A percentile compares a stretch with the other conserved stretches of the same genome.
Evolutionary conservation across 2,329 filamentous ascomycete species (phyloP).

Genomic region (Mycosphaerella sp.): DNA sequence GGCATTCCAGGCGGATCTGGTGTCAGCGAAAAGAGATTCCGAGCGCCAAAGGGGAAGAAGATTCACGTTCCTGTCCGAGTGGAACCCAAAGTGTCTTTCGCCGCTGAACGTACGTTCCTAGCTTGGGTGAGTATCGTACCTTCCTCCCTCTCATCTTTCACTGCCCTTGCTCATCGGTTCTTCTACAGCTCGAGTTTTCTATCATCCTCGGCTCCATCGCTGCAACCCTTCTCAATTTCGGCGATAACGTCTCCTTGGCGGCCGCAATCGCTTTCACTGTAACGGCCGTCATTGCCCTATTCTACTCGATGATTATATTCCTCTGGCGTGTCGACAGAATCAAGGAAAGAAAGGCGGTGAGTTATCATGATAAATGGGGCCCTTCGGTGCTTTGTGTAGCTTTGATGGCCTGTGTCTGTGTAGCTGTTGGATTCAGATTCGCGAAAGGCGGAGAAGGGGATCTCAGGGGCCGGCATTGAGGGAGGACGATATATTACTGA

Average conservation of each 20-base stretch:
- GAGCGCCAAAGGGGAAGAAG: constrained; percentile 72
- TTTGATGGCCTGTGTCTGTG: constrained; percentile 63
- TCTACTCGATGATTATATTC: constrained; percentile 79
- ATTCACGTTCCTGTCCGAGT: constrained; percentile 95
- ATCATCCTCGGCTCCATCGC: constrained; percentile 90
- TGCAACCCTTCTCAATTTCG: constrained; percentile 76
- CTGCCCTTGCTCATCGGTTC: not conserved
- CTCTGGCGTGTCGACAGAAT: constrained; percentile 84
- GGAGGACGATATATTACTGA: not conserved
- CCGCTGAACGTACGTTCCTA: constrained; percentile 90
- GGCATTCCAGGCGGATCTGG: constrained; percentile 39
- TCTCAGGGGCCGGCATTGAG: constrained; percentile 25
- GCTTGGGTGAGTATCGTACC: constrained; percentile 62
- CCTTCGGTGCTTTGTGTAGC: constrained; percentile 69
- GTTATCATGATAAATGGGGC: constrained; percentile 86
- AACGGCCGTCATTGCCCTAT: constrained; percentile 68
- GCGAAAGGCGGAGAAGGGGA: constrained; percentile 47
- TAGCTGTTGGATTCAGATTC: constrained; percentile 79
- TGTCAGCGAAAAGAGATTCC: constrained; percentile 48
- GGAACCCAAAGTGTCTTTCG: constrained; percentile 97
- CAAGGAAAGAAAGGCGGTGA: constrained; percentile 72
- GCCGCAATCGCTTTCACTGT: constrained; percentile 66
- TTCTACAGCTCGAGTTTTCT: constrained; percentile 74
- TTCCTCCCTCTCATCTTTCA: constrained; percentile 21
- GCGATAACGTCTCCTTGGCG: constrained; percentile 57